Base-by-base conservation (phyloP, 352 stramenopile genomes). In the Globisporangium parvum region DNA sequence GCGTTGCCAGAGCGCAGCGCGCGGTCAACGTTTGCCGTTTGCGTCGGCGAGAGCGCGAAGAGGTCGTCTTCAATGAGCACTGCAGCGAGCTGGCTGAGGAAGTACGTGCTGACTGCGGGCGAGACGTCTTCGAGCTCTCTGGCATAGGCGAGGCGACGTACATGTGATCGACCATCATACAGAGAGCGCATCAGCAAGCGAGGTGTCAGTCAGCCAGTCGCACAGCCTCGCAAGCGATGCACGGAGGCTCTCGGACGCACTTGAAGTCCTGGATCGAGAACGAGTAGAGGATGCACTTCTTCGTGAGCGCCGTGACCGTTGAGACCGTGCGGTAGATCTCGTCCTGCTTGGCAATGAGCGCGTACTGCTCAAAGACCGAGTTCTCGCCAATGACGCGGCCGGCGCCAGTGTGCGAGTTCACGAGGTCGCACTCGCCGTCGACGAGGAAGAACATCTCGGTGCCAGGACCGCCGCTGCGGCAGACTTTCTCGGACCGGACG, bases 391-490 rank as follows among this genome's bases (percentile, higher is more conserved):
- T 70, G 47, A 91, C 69, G 21, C 81, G 73, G 8, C 75, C 79
- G 14, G 73, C 52, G 17, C 70, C 67, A 1, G 79, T 85, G 47
- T 76, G 57, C 3, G 81, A 86, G 53, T 94, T 89, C 35, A 92
- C 55, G 35, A 92, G 65, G 57, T 92, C 82, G 47, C 84, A 94
- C 60, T 92, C 75, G 35, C 84, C 84, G 47, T 92, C 84, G 23
- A 94, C 77, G 12, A 94, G 66, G 46, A 94, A 94, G 59, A 87
- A 94, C 62, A 88, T 92, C 55, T 94, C 84, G 10, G 68, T 76
- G 23, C 84, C 81, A 6, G 84, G 81, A 15, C 73, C 81, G 10
- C 77, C 80, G 15, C 70, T 81, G 28, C 75, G 81, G 65, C 84
- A 94, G 2, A 94, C 77, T 33, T 80, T 88, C 58, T 94, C 84